phyloP scores from a whole-genome alignment of 306 rosid species.

The Cucumis cinereus region DNA sequence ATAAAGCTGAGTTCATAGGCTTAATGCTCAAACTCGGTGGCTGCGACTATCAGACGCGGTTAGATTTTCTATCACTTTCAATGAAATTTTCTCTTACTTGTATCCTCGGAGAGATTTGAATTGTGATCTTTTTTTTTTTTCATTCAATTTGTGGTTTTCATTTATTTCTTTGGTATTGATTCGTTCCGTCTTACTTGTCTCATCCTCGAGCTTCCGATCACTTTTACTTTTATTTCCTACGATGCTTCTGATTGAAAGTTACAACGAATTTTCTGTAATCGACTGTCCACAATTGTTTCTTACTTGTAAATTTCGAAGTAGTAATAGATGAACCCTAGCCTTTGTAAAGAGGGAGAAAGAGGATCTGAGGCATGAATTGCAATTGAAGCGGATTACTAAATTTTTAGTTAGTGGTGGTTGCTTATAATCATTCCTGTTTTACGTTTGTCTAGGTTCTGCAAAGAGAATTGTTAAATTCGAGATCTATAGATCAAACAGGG shows the following conservation, averaged over 20 bases:
- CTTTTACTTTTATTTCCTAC: background rate
- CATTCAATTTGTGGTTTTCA: background rate
- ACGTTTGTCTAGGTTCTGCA: conserved; percentile 46
- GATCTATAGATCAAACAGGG: conserved; percentile 33
- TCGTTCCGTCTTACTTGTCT: background rate
- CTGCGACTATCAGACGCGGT: background rate
- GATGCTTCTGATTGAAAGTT: background rate
- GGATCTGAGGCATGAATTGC: background rate
- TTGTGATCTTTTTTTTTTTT: background rate
- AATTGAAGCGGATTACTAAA: background rate
- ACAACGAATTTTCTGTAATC: background rate
- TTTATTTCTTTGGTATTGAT: background rate
- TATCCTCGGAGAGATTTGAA: background rate
- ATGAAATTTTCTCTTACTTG: background rate
- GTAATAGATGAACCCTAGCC: background rate
- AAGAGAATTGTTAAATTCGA: conserved; percentile 46
- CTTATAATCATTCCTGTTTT: background rate
- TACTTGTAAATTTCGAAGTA: background rate
- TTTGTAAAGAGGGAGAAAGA: background rate
- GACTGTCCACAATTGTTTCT: background rate
- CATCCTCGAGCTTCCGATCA: background rate
- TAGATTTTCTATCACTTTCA: background rate
- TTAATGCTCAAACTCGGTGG: background rate
- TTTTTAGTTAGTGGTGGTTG: background rate
- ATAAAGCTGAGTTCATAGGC: background rate